Base-by-base conservation (phyloP, 805 yeast genomes). In the Komagataella kurtzmanii region DNA sequence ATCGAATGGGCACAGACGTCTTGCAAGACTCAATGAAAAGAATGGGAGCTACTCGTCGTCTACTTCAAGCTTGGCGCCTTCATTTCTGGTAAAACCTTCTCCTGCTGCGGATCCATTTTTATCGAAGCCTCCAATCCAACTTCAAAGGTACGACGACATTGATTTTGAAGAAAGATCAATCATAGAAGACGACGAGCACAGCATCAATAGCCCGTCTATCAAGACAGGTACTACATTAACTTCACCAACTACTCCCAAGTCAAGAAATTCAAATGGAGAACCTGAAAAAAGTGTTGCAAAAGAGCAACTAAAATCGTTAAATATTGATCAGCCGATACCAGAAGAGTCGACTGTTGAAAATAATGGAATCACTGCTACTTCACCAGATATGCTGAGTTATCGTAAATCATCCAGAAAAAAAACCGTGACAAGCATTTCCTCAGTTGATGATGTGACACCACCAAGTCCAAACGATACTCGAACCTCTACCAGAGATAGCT, bases 101-200 rank as follows among this genome's bases (percentile, higher is more conserved):
- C 81, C 81, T 0, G 80, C 80, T 0, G 65, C 40, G 6, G 40
- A 30, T 14, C 40, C 40, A 30, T 30, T 30, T 4, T 49, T 6
- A 30, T 49, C 48, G 2, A 45, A 19, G 7, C 46, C 44, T 14
- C 7, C n/a, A 17, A 21, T 23, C 14, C 21, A 17, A 14, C 19
- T 8, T 19, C 17, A 18, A 17, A 7, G 12, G 21, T 14, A 19
- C n/a, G 30, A 44, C 7, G 24, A 17, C 6, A 36, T 45, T 12
- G 17, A 14, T 10, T 54, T 54, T 24, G 47, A 52, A 40, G 54
- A 52, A 17, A 52, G 52, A 45, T 46, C 12, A 30, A 30, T 30
- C 14, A 8, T 30, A 30, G 40, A 30, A 6, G 40, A 30, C 14
- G 40, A 30, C 6, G 40, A 12, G 8, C 10, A 30, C 14, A 30